Evolutionary conservation across 169 alveolate genomes (phyloP).

Genomic region (Amoebophrya sp.): DNA sequence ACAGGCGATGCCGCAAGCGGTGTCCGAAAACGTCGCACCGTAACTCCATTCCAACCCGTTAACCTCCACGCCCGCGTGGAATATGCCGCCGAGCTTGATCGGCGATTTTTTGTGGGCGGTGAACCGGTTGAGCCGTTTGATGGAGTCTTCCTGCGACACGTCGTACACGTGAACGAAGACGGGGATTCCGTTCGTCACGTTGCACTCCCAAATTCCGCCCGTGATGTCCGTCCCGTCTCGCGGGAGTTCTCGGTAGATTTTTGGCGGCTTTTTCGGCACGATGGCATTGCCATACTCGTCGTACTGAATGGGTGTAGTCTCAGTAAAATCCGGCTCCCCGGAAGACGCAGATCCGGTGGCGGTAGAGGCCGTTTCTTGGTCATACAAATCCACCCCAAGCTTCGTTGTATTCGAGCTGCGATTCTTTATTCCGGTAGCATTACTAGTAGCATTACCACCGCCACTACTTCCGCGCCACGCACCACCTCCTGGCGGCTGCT

Average conservation of each 20-base stretch:
- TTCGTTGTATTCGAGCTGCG: too few relatives aligned
- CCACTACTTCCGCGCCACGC: not conserved
- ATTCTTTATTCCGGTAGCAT: too few relatives aligned
- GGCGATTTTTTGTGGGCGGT: not conserved
- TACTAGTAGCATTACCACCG: too few relatives aligned
- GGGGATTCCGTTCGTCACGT: too few relatives aligned
- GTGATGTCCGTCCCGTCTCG: not conserved
- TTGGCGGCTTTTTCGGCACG: too few relatives aligned
- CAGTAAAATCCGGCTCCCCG: too few relatives aligned
- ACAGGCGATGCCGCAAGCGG: not conserved
- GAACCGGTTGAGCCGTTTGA: not conserved
- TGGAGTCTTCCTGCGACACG: not conserved
- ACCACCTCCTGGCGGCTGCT: not conserved
- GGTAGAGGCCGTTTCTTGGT: too few relatives aligned
- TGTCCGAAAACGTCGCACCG: not conserved
- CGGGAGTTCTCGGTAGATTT: too few relatives aligned
- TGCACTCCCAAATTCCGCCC: not conserved
- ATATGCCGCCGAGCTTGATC: not conserved
- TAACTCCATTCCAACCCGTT: not conserved
- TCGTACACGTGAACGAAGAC: not conserved
- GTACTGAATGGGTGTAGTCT: too few relatives aligned
- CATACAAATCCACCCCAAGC: too few relatives aligned
- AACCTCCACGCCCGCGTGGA: slow-evolving; percentile 1
- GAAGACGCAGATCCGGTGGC: too few relatives aligned
- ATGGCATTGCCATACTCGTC: too few relatives aligned